Evolutionary conservation across 2,329 filamentous ascomycete genomes (phyloP).

Genomic region (Pestalotiopsis sp.): DNA sequence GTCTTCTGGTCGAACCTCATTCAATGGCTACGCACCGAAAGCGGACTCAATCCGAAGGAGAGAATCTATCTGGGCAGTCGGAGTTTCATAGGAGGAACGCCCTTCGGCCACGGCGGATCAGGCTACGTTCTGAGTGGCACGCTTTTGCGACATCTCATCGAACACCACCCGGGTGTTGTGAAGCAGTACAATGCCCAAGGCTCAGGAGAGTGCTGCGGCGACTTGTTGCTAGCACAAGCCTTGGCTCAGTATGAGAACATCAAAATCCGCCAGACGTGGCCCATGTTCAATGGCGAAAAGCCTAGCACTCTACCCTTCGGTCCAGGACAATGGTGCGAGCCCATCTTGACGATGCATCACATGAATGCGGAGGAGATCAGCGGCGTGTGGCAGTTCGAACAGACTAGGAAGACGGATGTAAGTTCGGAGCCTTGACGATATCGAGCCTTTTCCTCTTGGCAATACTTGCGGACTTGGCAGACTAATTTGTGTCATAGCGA

Average conservation of each 20-base stretch:
- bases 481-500: slow-evolving; percentile 32
- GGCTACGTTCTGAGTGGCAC: slow-evolving; percentile 59
- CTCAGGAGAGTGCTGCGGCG: slow-evolving; percentile 52
- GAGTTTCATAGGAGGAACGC: slow-evolving; percentile 45
- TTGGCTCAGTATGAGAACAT: slow-evolving; percentile 47
- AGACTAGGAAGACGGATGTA: slow-evolving; percentile 47
- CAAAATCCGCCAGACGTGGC: slow-evolving; percentile 47
- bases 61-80: slow-evolving; percentile 55
- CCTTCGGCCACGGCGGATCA: slow-evolving; percentile 61
- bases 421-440: slow-evolving; percentile 18
- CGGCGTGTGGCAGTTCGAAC: slow-evolving; percentile 56
- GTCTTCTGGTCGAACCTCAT: slow-evolving; percentile 58
- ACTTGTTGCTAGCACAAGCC: slow-evolving; percentile 52
- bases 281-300: slow-evolving; percentile 61
- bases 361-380: slow-evolving; percentile 56
- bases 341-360: slow-evolving; percentile 60
- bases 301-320: slow-evolving; percentile 53
- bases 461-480: background rate
- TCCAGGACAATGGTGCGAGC: slow-evolving; percentile 56
- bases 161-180: slow-evolving; percentile 44
- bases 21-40: slow-evolving; percentile 47
- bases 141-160: slow-evolving; percentile 51
- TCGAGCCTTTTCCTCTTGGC: background rate
- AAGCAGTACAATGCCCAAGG: slow-evolving; percentile 50
- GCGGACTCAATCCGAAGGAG: slow-evolving; percentile 43